Percentiles rank a stretch among this genome's conserved stretches.
Conservation (phyloP, 306 rosid species). For the Corylus americana region DNA sequence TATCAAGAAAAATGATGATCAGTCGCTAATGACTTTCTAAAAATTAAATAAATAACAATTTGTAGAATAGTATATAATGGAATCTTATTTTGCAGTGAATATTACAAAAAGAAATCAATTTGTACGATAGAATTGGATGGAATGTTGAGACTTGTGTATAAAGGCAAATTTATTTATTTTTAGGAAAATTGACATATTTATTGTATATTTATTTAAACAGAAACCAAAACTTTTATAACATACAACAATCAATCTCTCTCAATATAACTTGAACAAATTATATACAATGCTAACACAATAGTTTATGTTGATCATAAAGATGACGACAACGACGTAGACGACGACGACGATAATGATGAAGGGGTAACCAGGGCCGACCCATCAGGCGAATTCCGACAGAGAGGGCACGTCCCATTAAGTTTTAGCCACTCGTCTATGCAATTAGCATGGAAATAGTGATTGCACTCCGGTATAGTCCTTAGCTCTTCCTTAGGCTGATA, state of each 20-base stretch:
- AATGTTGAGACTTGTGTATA: not conserved
- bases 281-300: not conserved
- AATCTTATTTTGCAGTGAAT: too few species aligned
- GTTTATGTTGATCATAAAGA: not conserved
- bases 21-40: too few species aligned
- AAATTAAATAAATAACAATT: too few species aligned
- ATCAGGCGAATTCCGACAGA: conserved; percentile 60
- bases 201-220: too few species aligned
- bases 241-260: not conserved
- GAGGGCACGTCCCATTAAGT: conserved; percentile 68
- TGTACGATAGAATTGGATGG: too few species aligned
- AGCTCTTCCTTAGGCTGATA: conserved; percentile 59
- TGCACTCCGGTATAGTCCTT: conserved; percentile 69
- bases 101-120: too few species aligned
- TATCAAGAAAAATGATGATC: too few species aligned
- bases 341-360: conserved; percentile 29
- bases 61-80: too few species aligned
- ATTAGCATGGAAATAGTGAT: conserved; percentile 60
- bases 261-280: not conserved
- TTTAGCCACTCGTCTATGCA: conserved; percentile 79
- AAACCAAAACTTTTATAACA: not conserved
- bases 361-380: conserved; percentile 20
- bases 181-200: not conserved
- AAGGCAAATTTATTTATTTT: not conserved
- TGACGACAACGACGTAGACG: conserved; percentile 29